phyloP scores from a whole-genome alignment of 2,329 filamentous ascomycete genomes.

The Ophiocordyceps robertsii region DNA sequence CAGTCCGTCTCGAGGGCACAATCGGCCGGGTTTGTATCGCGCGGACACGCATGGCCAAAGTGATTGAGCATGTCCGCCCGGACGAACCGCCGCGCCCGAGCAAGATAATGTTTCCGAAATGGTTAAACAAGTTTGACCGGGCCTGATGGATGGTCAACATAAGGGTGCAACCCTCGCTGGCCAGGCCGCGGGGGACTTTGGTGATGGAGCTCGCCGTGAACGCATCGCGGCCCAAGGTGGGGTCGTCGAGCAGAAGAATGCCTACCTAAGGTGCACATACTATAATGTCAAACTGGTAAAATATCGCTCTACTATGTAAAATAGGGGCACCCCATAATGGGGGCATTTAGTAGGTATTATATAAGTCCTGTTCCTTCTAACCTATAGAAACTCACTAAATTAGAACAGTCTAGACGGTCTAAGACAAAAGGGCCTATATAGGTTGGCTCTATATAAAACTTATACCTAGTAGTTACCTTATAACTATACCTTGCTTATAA shows the following conservation, averaged over 20 bases:
- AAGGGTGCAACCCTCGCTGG: constrained; percentile 59
- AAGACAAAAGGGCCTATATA: too few species aligned
- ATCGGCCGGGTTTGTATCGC: constrained; percentile 62
- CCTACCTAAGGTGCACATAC: too few species aligned
- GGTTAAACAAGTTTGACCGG: constrained; percentile 56
- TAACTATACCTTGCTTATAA: too few species aligned
- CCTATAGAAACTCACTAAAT: too few species aligned
- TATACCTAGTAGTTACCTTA: too few species aligned
- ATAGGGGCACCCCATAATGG: too few species aligned
- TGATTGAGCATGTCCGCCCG: constrained; percentile 55
- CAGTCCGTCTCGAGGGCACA: constrained; percentile 50
- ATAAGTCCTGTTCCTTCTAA: too few species aligned
- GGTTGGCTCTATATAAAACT: too few species aligned
- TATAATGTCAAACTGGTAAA: too few species aligned
- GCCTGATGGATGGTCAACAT: constrained; percentile 71
- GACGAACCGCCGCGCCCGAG: constrained; percentile 56
- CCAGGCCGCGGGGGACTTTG: constrained; percentile 56
- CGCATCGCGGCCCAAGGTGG: constrained; percentile 62
- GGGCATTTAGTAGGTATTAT: too few species aligned
- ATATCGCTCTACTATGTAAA: too few species aligned
- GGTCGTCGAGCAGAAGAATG: constrained; percentile 62
- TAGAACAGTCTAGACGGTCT: too few species aligned
- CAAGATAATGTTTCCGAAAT: constrained; percentile 59
- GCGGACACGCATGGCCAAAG: constrained; percentile 51
- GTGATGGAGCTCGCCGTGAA: constrained; percentile 69